phyloP scores from a whole-genome alignment of 1,139 yeast species.

The Scheffersomyces segobiensis region DNA sequence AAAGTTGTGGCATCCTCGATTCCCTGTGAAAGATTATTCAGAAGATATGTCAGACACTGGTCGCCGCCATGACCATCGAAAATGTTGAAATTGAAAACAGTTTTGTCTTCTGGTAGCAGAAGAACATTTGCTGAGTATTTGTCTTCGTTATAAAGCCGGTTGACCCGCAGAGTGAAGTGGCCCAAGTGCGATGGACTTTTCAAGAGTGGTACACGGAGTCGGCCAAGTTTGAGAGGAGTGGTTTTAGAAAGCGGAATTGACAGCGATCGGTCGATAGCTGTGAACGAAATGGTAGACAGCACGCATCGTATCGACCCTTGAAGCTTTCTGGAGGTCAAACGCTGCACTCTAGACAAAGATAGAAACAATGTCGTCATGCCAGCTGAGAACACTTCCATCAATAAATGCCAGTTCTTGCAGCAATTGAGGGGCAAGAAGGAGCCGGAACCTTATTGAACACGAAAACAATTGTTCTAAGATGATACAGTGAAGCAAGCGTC shows the following conservation, averaged over 20 bases:
- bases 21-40: slow-evolving; percentile 50
- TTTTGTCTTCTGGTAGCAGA: slow-evolving; percentile 25
- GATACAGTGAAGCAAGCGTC: background rate
- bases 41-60: slow-evolving; percentile 65
- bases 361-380: background rate
- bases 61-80: slow-evolving; percentile 96
- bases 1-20: slow-evolving; percentile 48
- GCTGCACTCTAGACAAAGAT: background rate
- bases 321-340: background rate
- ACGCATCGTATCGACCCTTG: slow-evolving; percentile 9
- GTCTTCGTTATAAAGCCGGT: slow-evolving; percentile 81
- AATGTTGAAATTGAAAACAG: slow-evolving; percentile 63
- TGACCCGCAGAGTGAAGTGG: slow-evolving; percentile 74
- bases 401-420: background rate
- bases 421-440: background rate
- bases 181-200: slow-evolving; percentile 81
- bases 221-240: slow-evolving; percentile 22
- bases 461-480: background rate
- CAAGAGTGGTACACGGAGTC: slow-evolving; percentile 51
- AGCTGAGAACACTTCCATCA: background rate
- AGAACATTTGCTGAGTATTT: slow-evolving; percentile 63
- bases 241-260: slow-evolving; percentile 9
- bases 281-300: slow-evolving; percentile 28
- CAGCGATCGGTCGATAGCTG: slow-evolving; percentile 23
- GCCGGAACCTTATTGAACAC: background rate